Evolutionary conservation across 2,329 filamentous ascomycete genomes (phyloP), one percentile per base, ranked within the genome.

Genomic region (Rutstroemia sydowiana): DNA sequence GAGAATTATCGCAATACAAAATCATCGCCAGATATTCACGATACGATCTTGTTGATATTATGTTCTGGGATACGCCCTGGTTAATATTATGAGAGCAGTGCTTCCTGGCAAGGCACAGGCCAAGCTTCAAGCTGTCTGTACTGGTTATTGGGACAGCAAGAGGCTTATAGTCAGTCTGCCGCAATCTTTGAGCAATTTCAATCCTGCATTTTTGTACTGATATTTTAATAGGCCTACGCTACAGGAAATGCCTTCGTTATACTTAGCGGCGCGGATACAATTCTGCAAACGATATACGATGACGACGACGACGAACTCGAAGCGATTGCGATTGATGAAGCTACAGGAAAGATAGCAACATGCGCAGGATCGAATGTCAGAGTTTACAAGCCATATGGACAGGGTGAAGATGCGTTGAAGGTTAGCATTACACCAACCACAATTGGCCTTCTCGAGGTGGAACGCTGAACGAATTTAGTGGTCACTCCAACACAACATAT

Each of bases 221-320:
- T 40, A 41, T 28, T 46, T 28, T 44, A 31, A 30, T 63, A 95
- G 88, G 81, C 82, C 47, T 98, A 97, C 71, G 86, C 96, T 59
- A 93, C 88, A 55, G 92, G 92, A 63, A 87, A 85, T 69, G 88
- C 88, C 56, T 81, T 97, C 58, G 82, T 93, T 48, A 84, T 98
- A 62, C 82, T 97, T 60, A 79, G 81, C 64, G 85, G 82, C 46
- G 79, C 87, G 48, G 76, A 84, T 56, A 79, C 79, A 50, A 80
- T 96, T 57, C 71, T 95, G 31, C 93, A 98, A 69, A 96, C 91
- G 3, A 85, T 95, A 60, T 95, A 95, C 71, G 84, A 93, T 64
- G 87, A 95, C 63, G 81, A 88, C 59, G 73, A 76, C 66, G 68
- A 30, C 6, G 55, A 62, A 36, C 72, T 97, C 26, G 79, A 89